Evolutionary conservation across 176 grass and related monocot species (phyloP).

Genomic region (Bothriochloa decipiens): DNA sequence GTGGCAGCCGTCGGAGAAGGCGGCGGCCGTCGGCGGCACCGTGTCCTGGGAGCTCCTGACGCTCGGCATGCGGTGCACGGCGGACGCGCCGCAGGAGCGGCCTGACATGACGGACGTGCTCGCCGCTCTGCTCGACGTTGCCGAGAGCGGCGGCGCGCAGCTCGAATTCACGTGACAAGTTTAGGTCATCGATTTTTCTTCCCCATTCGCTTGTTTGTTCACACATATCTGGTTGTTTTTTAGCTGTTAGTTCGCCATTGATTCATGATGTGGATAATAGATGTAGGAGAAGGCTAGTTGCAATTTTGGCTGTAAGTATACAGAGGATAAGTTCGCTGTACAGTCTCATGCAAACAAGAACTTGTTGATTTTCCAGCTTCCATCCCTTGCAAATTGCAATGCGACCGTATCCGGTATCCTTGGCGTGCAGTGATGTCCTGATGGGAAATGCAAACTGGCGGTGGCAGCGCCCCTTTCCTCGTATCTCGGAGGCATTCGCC

Average conservation of each 20-base stretch:
- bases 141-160: background rate
- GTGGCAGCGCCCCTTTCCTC: background rate
- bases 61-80: constrained; percentile 69
- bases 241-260: background rate
- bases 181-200: background rate
- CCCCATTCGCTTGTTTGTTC: background rate
- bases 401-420: background rate
- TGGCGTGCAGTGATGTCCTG: background rate
- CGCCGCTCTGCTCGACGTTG: constrained; percentile 42
- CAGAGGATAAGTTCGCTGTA: background rate
- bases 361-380: background rate
- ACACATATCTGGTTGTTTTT: background rate
- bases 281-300: background rate
- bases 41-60: constrained; percentile 48
- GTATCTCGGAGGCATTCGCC: background rate
- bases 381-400: background rate
- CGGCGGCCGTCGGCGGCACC: background rate
- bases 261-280: constrained; percentile 48
- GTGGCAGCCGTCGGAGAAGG: background rate
- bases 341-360: background rate
- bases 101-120: constrained; percentile 63
- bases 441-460: background rate
- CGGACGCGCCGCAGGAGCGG: constrained; percentile 62
- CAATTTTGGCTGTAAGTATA: constrained; percentile 14
- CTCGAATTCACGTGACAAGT: background rate